Conservation (phyloP, 345 rosid genomes). For the Moricandia moricandioides region DNA sequence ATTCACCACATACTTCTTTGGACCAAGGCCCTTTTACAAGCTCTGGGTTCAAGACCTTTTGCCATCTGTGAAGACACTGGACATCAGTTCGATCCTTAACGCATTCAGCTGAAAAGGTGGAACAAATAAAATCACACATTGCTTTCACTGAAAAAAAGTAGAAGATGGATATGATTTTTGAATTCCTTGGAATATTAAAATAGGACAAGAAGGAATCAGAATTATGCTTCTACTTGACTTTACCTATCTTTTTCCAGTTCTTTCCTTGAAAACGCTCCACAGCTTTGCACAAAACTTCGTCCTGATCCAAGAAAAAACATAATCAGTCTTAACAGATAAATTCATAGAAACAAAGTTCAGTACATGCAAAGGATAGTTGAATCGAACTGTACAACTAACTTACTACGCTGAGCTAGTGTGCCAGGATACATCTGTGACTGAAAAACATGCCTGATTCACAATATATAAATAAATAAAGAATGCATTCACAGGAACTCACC, state of each 20-base stretch:
- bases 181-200: not conserved
- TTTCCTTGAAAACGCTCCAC: conserved; percentile 97
- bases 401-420: too few species aligned
- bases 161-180: not conserved
- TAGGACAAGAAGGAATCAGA: not conserved
- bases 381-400: too few species aligned
- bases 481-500: conserved; percentile 29
- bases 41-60: conserved; percentile 98
- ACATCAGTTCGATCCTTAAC: conserved; percentile 98
- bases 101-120: conserved; percentile 75
- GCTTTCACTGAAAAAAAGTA: not conserved
- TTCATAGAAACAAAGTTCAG: not conserved
- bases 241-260: conserved; percentile 99
- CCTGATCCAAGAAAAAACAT: conserved; percentile 48
- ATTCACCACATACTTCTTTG: conserved; percentile 65
- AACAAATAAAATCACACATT: conserved; percentile 38
- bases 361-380: not conserved
- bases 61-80: conserved; percentile 99
- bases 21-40: conserved; percentile 99
- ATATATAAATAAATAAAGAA: too few species aligned
- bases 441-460: not conserved
- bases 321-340: not conserved
- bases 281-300: conserved; percentile 86
- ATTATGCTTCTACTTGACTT: not conserved
- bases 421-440: not conserved